Conservation (phyloP, 106 monocot genomes). For the Hemerocallis citrina region DNA sequence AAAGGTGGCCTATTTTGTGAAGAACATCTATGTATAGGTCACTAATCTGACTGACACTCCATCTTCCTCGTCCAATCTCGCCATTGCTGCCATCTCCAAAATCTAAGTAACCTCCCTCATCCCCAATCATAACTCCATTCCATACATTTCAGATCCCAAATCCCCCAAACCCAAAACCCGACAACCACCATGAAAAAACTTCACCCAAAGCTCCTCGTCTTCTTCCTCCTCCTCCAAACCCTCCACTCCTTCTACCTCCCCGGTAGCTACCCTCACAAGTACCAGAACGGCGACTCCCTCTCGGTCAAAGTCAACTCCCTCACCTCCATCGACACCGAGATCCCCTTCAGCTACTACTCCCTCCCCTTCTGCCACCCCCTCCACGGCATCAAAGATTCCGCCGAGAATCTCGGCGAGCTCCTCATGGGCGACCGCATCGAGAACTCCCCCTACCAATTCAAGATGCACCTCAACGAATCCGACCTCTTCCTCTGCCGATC, state of each 20-base stretch:
- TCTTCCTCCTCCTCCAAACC: constrained; percentile 13
- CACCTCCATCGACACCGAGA: constrained; percentile 74
- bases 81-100: too few relatives aligned
- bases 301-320: constrained; percentile 76
- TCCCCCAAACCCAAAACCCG: too few relatives aligned
- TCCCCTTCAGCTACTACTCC: constrained; percentile 71
- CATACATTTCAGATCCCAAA: too few relatives aligned
- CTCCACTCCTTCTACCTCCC: constrained; percentile 48
- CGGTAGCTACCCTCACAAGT: constrained; percentile 56
- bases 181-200: too few relatives aligned
- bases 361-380: constrained; percentile 54
- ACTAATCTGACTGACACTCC: too few relatives aligned
- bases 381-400: constrained; percentile 49
- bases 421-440: constrained; percentile 79
- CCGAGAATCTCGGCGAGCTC: constrained; percentile 78
- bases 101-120: too few relatives aligned
- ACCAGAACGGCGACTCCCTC: constrained; percentile 24
- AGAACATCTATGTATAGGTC: too few relatives aligned
- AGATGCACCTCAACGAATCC: constrained; percentile 52
- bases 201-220: background rate
- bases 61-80: too few relatives aligned
- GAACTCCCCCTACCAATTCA: constrained; percentile 69
- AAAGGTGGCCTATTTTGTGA: too few relatives aligned
- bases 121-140: too few relatives aligned
- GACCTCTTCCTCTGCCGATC: constrained; percentile 52